A percentile compares a stretch with the other conserved stretches of the same genome.
phyloP scores from a whole-genome alignment of 306 rosid genomes.

The Gillenia trifoliata region DNA sequence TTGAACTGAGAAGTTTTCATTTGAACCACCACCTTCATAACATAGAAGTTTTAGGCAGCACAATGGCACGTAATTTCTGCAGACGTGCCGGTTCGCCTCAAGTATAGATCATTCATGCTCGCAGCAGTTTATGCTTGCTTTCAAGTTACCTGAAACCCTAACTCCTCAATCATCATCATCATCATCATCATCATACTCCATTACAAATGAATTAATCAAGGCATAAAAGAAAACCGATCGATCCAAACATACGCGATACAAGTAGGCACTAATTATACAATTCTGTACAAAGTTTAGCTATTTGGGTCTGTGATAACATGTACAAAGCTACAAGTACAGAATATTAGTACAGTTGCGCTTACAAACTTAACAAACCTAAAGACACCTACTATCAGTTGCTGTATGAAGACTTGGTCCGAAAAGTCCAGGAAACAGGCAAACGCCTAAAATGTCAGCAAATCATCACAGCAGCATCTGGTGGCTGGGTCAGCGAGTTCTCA shows the following conservation, averaged over 20 bases:
- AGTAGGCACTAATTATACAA: not conserved
- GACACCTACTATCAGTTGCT: not conserved
- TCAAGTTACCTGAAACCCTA: not conserved
- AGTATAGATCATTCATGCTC: not conserved
- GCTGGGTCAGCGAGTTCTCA: not conserved
- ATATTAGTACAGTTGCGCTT: not conserved
- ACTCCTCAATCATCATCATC: not conserved
- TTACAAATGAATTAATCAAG: not conserved
- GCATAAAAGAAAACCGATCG: not conserved
- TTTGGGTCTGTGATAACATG: not conserved
- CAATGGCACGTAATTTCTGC: not conserved
- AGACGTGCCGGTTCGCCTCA: not conserved
- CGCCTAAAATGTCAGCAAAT: not conserved
- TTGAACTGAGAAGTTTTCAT: too few species aligned
- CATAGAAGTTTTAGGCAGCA: not conserved
- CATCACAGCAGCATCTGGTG: not conserved
- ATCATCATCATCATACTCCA: not conserved
- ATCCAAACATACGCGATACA: not conserved
- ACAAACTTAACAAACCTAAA: constrained; percentile 2
- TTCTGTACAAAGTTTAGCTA: constrained; percentile 2
- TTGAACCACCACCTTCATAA: too few species aligned
- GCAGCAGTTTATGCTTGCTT: not conserved
- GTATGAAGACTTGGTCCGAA: not conserved
- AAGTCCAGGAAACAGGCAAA: not conserved
- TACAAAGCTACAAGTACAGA: constrained; percentile 7